Evolutionary conservation across 2,329 filamentous ascomycete genomes (phyloP), one percentile per base, ranked within the genome.

Genomic region (Grosmannia huntii): DNA sequence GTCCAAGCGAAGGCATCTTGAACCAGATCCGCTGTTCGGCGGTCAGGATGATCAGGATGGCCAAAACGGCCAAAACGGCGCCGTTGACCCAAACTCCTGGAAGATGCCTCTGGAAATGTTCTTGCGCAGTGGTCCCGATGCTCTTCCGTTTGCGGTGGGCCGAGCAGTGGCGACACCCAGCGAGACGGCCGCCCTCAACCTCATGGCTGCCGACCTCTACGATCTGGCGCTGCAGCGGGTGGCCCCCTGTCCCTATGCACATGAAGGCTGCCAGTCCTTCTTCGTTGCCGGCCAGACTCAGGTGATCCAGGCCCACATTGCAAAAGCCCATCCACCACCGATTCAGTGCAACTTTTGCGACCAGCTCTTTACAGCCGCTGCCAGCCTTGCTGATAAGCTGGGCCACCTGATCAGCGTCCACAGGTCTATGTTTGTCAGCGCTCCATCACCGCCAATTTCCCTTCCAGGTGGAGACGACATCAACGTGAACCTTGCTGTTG

Each of bases 151-250:
- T 27, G 49, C n/a, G 11, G 38, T 53, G 23, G 28, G 53, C 53
- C 53, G 53, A 6, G 46, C 14, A 12, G 27, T 59, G 21, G 48
- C 54, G 7, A 59, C 57, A 25, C 57, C 57, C 5, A 52, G 48
- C 14, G 57, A 59, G 49, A 38, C 48, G 3, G 9, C 19, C 10
- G 31, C 41, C 4, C 46, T 59, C 33, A 28, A 31, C 4, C 7
- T 7, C 23, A 27, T 46, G 21, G 25, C 36, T 4, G 27, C 27
- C n/a, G 21, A 46, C 6, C 48, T 59, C 25, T 53, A 59, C 53
- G 25, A 56, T 11, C 49, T 59, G 19, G 57, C 53, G 10, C 31
- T 55, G 21, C 28, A 55, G 27, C 46, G 25, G 1, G 19, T 59
- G 3, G n/a, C 46, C 21, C 33, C 36, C 10, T 59, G 57, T 33